Conservation (phyloP, 2,329 filamentous ascomycete species). For the Parastagonospora avenae region DNA sequence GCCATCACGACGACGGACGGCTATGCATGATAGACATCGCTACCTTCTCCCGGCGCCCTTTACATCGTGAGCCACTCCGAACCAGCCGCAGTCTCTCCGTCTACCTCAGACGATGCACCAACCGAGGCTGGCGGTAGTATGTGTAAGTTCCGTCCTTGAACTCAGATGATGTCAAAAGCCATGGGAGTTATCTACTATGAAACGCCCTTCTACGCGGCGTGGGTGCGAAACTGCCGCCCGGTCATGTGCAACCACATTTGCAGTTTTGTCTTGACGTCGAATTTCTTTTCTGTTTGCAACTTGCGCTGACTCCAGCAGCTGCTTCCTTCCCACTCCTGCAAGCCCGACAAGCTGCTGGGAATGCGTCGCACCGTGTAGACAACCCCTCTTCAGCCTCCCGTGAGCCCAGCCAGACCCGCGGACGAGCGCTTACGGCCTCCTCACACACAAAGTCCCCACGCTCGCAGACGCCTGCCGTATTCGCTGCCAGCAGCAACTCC, state of each 20-base stretch:
- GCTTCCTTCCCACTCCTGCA: slow-evolving; percentile 47
- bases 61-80: slow-evolving; percentile 18
- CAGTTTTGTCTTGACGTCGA: slow-evolving; percentile 28
- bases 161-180: slow-evolving; percentile 14
- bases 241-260: slow-evolving; percentile 20
- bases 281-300: slow-evolving; percentile 15
- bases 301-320: slow-evolving; percentile 46
- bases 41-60: slow-evolving; percentile 5
- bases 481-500: slow-evolving; percentile 40
- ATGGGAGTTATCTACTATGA: slow-evolving; percentile 21
- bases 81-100: slow-evolving; percentile 22
- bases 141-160: slow-evolving; percentile 37
- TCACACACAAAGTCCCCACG: slow-evolving; percentile 51
- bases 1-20: slow-evolving; percentile 1
- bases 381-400: slow-evolving; percentile 40
- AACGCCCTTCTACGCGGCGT: slow-evolving; percentile 17
- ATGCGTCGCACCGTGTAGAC: slow-evolving; percentile 46
- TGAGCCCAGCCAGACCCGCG: slow-evolving; percentile 52
- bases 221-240: slow-evolving; percentile 19
- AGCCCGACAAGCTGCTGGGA: slow-evolving; percentile 45
- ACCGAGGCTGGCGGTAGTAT: slow-evolving; percentile 39
- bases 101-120: slow-evolving; percentile 40
- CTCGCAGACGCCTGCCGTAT: slow-evolving; percentile 49
- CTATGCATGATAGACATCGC: background rate
- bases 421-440: slow-evolving; percentile 52